Conservation (phyloP, 2,329 filamentous ascomycete genomes). For the Aspergillus niger region DNA sequence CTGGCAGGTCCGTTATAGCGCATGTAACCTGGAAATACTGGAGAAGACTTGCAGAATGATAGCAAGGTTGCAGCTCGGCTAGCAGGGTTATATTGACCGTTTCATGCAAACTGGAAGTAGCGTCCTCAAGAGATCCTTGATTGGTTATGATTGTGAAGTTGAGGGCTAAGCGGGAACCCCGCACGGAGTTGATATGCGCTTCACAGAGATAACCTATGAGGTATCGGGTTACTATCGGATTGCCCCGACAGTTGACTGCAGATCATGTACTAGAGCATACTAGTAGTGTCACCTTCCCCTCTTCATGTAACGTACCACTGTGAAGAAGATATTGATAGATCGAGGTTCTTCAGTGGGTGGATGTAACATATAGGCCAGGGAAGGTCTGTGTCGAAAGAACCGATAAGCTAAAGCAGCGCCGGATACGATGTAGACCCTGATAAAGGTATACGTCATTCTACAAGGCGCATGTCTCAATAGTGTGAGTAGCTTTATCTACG, state of each 20-base stretch:
- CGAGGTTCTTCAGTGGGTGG: too few species aligned
- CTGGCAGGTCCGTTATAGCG: neutral
- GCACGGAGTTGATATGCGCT: neutral
- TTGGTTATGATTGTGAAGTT: neutral
- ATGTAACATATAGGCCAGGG: too few species aligned
- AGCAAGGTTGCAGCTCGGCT: constrained; percentile 1
- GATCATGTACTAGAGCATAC: neutral
- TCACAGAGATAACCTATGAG: neutral
- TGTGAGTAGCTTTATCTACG: too few species aligned
- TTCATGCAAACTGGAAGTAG: neutral
- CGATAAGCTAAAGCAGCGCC: too few species aligned
- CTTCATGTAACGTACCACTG: neutral
- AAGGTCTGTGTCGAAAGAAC: too few species aligned
- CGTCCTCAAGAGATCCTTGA: neutral
- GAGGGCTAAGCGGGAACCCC: neutral
- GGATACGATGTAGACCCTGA: too few species aligned
- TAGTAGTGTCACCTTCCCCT: constrained; percentile 8
- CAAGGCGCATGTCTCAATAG: too few species aligned
- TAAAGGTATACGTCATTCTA: too few species aligned
- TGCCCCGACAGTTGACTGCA: neutral
- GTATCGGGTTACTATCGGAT: neutral
- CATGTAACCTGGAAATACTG: neutral
- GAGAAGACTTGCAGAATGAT: neutral
- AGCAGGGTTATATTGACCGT: neutral
- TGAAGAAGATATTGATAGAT: too few species aligned